These are phyloP conservation scores for Hippophae gyantsensis DNA, from an alignment of 306 rosid genomes.

Conservation along the genomic window DNA sequence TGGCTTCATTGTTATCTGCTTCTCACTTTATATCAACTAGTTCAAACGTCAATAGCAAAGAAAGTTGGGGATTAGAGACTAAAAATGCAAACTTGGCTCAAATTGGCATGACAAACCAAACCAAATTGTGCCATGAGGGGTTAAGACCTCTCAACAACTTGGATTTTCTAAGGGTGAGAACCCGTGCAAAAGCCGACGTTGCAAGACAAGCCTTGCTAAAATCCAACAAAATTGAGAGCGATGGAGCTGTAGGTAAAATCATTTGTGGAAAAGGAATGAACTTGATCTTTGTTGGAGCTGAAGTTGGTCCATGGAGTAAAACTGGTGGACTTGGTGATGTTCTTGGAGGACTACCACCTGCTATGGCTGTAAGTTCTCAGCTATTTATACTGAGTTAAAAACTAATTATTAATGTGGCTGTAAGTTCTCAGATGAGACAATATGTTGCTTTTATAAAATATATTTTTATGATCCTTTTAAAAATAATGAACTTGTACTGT, in stretches of 20 bases:
- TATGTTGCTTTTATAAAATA: no score
- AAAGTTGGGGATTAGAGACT: conserved; percentile 26
- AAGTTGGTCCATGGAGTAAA: conserved; percentile 47
- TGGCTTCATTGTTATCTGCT: conserved; percentile 41
- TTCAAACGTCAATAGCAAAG: conserved; percentile 20
- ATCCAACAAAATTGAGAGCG: conserved; percentile 3
- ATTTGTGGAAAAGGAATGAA: conserved; percentile 37
- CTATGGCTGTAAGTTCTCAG: conserved; percentile 32
- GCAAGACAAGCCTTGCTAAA: conserved; percentile 12
- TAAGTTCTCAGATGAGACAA: conserved; percentile 6
- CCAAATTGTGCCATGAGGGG: conserved; percentile 37
- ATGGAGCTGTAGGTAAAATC: conserved; percentile 8
- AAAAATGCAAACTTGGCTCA: conserved; percentile 22
- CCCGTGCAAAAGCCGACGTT: conserved; percentile 9
- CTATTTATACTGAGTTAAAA: no score
- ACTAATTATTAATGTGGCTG: conserved; percentile 20
- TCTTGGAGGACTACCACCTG: conserved; percentile 47
- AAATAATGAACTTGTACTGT: no score
- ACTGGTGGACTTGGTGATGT: conserved; percentile 55
- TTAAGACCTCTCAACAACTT: conserved; percentile 48
- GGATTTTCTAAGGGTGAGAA: conserved; percentile 28
- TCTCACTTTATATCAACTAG: conserved; percentile 35
- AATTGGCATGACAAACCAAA: conserved; percentile 25
- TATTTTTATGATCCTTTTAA: no score
- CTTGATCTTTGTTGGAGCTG: conserved; percentile 32